Percentiles rank a stretch among this genome's conserved stretches.
Conservation (phyloP, 495 filamentous ascomycete species). For the Penicillium cataractarum region DNA sequence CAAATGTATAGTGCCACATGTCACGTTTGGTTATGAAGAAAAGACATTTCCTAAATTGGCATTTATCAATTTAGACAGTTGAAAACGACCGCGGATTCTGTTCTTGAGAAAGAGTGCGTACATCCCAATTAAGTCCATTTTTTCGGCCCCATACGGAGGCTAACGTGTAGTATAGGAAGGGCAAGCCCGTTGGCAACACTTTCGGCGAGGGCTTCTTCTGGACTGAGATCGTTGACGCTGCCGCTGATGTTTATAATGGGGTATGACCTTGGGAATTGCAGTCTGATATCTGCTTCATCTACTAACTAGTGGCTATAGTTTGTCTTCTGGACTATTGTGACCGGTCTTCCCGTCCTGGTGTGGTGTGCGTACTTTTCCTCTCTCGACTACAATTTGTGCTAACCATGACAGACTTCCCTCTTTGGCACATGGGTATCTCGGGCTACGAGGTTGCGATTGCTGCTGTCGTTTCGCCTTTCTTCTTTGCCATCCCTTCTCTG, state of each 20-base stretch:
- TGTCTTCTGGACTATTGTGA: conserved; percentile 94
- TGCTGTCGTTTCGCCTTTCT: conserved; percentile 76
- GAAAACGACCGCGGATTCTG: conserved; percentile 70
- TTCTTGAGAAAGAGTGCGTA: conserved; percentile 88
- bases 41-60: conserved; percentile 51
- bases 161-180: conserved; percentile 66
- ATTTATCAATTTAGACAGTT: conserved; percentile 48
- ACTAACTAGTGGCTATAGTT: conserved; percentile 60
- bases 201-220: conserved; percentile 75
- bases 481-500: conserved; percentile 74
- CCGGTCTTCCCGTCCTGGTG: conserved; percentile 80
- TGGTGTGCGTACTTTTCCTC: conserved; percentile 73
- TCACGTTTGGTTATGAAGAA: conserved; percentile 34
- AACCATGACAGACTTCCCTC: conserved; percentile 74
- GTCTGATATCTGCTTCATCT: background rate
- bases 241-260: conserved; percentile 90
- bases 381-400: conserved; percentile 16
- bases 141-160: conserved; percentile 19
- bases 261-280: conserved; percentile 50
- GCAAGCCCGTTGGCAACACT: conserved; percentile 69
- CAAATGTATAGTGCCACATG: conserved; percentile 55
- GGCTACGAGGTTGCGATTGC: conserved; percentile 92
- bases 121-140: conserved; percentile 24
- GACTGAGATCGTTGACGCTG: conserved; percentile 75
- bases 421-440: conserved; percentile 99